Percentiles rank a stretch among this genome's conserved stretches.
Evolutionary conservation across 164 flowering plant species (phyloP).

Genomic region (Sextonia rubra): DNA sequence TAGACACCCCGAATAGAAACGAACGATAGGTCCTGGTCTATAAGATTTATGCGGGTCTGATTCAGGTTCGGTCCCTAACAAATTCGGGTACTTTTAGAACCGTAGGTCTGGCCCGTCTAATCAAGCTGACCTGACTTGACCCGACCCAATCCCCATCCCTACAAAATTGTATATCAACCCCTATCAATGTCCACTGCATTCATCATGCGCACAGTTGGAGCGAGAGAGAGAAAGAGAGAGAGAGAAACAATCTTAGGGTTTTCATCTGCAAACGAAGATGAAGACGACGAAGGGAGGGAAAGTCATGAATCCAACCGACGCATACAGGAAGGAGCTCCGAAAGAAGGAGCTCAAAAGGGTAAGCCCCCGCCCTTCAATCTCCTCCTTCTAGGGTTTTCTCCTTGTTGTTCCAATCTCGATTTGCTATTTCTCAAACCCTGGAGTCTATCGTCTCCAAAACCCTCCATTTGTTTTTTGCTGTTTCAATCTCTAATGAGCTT

Average conservation of each 20-base stretch:
- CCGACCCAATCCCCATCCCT: too few species aligned
- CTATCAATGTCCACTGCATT: not conserved
- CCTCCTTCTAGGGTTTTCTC: slow-evolving; percentile 18
- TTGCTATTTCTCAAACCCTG: not conserved
- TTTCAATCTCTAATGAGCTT: too few species aligned
- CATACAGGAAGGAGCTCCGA: slow-evolving; percentile 92
- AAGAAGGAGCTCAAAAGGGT: slow-evolving; percentile 93
- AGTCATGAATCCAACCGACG: slow-evolving; percentile 98
- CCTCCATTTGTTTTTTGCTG: not conserved
- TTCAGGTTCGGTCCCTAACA: too few species aligned
- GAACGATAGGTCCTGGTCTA: too few species aligned
- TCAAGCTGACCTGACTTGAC: too few species aligned
- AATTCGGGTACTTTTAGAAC: too few species aligned
- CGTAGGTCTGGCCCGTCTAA: too few species aligned
- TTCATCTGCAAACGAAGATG: slow-evolving; percentile 31
- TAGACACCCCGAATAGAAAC: too few species aligned
- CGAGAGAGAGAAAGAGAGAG: too few species aligned
- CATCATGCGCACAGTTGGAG: not conserved
- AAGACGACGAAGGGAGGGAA: slow-evolving; percentile 99
- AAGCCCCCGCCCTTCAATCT: not conserved
- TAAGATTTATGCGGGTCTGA: too few species aligned
- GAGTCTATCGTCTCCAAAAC: not conserved
- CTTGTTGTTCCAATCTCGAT: not conserved
- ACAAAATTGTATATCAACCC: too few species aligned
- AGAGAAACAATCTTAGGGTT: too few species aligned